Base-by-base conservation (phyloP, 2,329 filamentous ascomycete species). In the Fusarium xyrophilum region DNA sequence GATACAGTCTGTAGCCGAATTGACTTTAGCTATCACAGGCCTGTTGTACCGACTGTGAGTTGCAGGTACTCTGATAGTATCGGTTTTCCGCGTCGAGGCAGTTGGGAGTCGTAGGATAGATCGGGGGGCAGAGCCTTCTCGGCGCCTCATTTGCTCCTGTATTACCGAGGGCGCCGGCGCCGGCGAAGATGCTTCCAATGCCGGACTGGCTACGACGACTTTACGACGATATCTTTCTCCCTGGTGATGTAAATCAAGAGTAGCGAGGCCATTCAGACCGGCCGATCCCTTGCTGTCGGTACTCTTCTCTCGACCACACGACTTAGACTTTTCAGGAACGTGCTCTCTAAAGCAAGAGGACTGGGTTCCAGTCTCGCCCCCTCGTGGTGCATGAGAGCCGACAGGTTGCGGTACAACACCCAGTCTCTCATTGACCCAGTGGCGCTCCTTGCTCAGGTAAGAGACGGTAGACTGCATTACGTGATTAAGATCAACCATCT, bases 131-230 rank as follows among this genome's bases (percentile, higher is more conserved):
- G 42, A 62, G 6, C 70, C 69, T 50, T 74, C 76, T 35, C 80
- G 73, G 30, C 80, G 75, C 25, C 75, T 74, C 15, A 69, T 65
- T 61, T 80, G 77, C 62, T 82, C 80, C 47, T 81, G 76, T 46
- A 74, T 64, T 33, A 80, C 58, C 2, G 79, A 79, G n/a, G 71
- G 76, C 9, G 76, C 74, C 9, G 64, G 65, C 5, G 65, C 73
- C 5, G 73, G 73, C 12, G 70, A 71, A n/a, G 60, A 21, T 7
- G 56, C 47, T 30, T 70, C 59, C 10, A 59, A 48, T 30, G 65
- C 65, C 3, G 78, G 78, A 48, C 77, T 79, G 39, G 74, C 62
- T n/a, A 81, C 74, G 25, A 74, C 64, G 10, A 80, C 78, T 42
- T 71, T 77, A 48, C 76, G 77, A 13, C 65, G 65, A 23, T 60